Evolutionary conservation across 306 rosid species (phyloP), one percentile per base, ranked within the genome.

Genomic region (Astragalus membranaceus): DNA sequence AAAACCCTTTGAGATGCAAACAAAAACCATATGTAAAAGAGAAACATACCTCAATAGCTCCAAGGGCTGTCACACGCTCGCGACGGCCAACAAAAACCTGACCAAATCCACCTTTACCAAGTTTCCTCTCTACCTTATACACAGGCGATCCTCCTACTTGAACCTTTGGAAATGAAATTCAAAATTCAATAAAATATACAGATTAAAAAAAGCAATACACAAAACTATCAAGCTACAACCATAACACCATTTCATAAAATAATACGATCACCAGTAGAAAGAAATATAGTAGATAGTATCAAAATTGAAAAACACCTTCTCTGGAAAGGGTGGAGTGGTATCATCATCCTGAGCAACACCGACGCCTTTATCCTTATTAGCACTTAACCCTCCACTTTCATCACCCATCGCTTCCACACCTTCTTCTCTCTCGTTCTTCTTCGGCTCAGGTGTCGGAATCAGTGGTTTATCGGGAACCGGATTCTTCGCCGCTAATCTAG

Each of bases 21-120:
- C 8, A 70, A 12, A 74, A 14, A 46, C 62, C 37, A 13, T 10
- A 66, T 44, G 35, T 5, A 5, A 62, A 3, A 48, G 46, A 75
- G 53, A 80, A 67, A 43, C 58, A 20, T 47, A 79, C 82, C 97
- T 94, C 98, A 29, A 80, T 10, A 54, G 98, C 97, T 15, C 87
- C 92, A 6, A 93, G 77, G 3, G 97, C 97, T 3, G 83, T 53
- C 3, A 79, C 77, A 4, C 97, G 96, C 64, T 94, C 83, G 2
- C 98, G 96, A n/a, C 92, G 94, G 29, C 98, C 98, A 67, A 94
- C 97, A 33, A 88, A 94, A 46, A 94, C 98, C 82, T 94, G 98
- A 73, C 97, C 98, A 69, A 94, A 94, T 46, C 98, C 98, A 74
- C 97, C 97, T 88, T 94, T 94, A 0, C 98, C 97, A 57, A 94